phyloP scores from a whole-genome alignment of 1,284 basidiomycete genomes.

The Puccinia hordei region DNA sequence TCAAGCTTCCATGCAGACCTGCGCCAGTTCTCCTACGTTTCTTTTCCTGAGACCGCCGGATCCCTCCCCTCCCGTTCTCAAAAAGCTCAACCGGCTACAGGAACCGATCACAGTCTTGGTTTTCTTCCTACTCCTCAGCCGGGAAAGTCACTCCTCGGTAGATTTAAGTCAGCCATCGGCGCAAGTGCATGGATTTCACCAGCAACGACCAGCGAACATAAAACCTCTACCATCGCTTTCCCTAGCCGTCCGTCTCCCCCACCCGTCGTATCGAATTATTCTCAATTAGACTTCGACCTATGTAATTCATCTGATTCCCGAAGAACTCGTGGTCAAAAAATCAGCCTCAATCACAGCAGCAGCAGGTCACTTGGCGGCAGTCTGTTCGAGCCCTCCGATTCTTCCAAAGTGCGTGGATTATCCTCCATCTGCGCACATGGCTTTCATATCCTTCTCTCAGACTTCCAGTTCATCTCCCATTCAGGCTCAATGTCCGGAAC shows the following conservation, averaged over 20 bases:
- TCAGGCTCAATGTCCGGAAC: background rate
- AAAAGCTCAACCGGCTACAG: background rate
- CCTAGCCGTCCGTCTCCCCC: constrained; percentile 19
- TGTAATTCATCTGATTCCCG: background rate
- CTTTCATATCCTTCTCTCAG: background rate
- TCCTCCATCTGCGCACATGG: background rate
- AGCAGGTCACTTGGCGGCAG: background rate
- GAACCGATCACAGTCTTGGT: constrained; percentile 1
- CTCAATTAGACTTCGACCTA: constrained; percentile 11
- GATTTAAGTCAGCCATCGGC: constrained; percentile 49
- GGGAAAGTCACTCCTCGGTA: constrained; percentile 29
- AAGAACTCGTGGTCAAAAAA: background rate
- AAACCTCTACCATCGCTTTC: constrained; percentile 26
- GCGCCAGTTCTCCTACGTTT: constrained; percentile 35
- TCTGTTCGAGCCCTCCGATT: constrained; percentile 18
- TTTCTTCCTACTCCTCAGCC: constrained; percentile 5
- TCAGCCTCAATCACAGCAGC: constrained; percentile 14
- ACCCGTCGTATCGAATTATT: background rate
- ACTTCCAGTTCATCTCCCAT: background rate
- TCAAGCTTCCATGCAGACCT: constrained; percentile 2
- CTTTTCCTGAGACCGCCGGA: constrained; percentile 34
- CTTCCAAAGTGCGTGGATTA: background rate
- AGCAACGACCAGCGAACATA: constrained; percentile 21
- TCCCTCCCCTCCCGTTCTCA: background rate
- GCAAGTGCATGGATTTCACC: constrained; percentile 43